Evolutionary conservation across 768 basidiomycete species (phyloP).

Genomic region (Xerocomellus intermedius): DNA sequence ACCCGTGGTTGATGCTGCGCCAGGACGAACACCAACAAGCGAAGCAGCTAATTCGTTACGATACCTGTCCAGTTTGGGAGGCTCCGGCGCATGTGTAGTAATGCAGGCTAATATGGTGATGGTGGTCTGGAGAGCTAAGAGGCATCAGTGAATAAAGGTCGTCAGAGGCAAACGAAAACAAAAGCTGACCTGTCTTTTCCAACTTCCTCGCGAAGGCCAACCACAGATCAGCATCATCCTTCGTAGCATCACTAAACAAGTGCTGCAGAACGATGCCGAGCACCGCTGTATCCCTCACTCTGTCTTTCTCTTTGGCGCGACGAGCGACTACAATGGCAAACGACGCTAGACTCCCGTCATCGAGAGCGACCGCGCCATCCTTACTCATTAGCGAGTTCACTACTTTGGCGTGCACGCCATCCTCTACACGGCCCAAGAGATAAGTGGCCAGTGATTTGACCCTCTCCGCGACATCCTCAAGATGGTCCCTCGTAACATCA

Average conservation of each 20-base stretch:
- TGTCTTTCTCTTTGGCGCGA: constrained; percentile 39
- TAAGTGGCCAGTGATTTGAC: constrained; percentile 61
- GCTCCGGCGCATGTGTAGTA: constrained; percentile 62
- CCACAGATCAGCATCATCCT: constrained; percentile 76
- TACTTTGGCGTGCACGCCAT: constrained; percentile 49
- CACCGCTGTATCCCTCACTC: constrained; percentile 54
- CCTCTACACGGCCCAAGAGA: constrained; percentile 47
- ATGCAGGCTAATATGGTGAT: constrained; percentile 66
- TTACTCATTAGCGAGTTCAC: constrained; percentile 35
- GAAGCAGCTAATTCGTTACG: constrained; percentile 90
- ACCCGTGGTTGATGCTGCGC: constrained; percentile 67
- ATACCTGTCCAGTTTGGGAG: constrained; percentile 70
- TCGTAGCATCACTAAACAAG: constrained; percentile 55
- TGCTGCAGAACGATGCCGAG: constrained; percentile 61
- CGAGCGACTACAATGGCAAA: constrained; percentile 36
- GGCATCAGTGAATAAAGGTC: neutral
- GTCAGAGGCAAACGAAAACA: neutral
- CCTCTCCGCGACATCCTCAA: constrained; percentile 40
- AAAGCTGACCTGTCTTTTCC: constrained; percentile 56
- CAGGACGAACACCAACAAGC: constrained; percentile 61
- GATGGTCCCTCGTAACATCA: constrained; percentile 21
- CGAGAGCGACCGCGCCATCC: constrained; percentile 16
- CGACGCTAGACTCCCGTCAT: constrained; percentile 23
- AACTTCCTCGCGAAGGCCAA: constrained; percentile 62
- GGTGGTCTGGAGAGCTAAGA: constrained; percentile 64